Base-by-base conservation (phyloP, 495 filamentous ascomycete genomes). In the Lasiosphaeria miniovina region DNA sequence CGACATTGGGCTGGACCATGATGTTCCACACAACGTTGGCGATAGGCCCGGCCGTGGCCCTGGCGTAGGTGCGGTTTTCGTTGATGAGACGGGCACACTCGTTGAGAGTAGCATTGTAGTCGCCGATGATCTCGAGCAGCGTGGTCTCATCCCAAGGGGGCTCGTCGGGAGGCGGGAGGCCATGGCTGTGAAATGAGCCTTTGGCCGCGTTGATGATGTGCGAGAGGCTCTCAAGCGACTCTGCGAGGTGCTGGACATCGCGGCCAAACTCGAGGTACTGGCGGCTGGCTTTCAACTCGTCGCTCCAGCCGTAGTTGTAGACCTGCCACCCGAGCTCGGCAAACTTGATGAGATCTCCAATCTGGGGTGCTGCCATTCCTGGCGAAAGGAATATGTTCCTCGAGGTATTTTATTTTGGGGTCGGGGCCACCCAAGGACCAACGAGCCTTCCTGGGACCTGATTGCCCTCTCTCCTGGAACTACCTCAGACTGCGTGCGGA, bases 1-100 rank as follows among this genome's bases (percentile, higher is more conserved):
- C 34, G 58, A 60, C 58, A 7, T 32, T 51, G 12, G 58, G 58
- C 58, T 49, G 51, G 41, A 60, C 58, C 10, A 60, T 17, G 12
- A 55, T 11, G 38, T 55, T 60, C 58, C 58, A 60, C 5, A 15
- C n/a, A 34, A 60, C 7, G 24, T 60, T 60, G 4, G 4, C 5
- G 17, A 9, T 34, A 3, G 51, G 50, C 32, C 58, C 58, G 1
- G 58, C 50, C 7, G 51, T 55, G 7, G 43, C 40, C 36, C 10
- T 49, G 24, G 24, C 24, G 43, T 60, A 60, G n/a, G 32, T 54
- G 14, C 35, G 35, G 58, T 60, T 60, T 24, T 34, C 34, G 6
- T 50, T 35, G 33, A 60, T 14, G 3, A 60, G 52, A 3, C 17
- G 58, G n/a, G 49, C 12, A 45, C 58, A 60, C 4, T 60, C 58